A percentile compares a stretch with the other conserved stretches of the same genome.
These are phyloP conservation scores for Ophiocordyceps robertsii DNA, from an alignment of 2,329 filamentous ascomycete genomes.

Conservation along the genomic window DNA sequence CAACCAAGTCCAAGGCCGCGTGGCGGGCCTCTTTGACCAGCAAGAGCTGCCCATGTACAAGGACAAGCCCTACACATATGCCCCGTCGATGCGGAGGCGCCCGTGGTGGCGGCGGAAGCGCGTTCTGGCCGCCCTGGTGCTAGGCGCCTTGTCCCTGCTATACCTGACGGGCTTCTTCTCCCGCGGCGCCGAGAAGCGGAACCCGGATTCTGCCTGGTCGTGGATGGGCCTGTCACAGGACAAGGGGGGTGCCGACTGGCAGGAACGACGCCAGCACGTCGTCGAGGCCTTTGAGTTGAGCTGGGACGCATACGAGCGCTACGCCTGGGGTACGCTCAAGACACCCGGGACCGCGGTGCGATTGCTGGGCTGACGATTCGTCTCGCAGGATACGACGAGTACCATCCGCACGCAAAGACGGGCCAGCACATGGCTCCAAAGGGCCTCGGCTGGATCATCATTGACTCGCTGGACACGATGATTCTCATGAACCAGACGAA, in stretches of 20 bases:
- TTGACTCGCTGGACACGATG: constrained; percentile 89
- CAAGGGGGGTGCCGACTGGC: constrained; percentile 52
- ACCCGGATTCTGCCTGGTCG: constrained; percentile 33
- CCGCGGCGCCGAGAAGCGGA: constrained; percentile 14
- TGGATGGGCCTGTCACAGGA: constrained; percentile 42
- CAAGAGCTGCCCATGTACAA: constrained; percentile 82
- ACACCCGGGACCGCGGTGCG: constrained; percentile 7
- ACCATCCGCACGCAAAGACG: constrained; percentile 66
- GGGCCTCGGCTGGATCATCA: constrained; percentile 95
- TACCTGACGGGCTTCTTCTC: constrained; percentile 57
- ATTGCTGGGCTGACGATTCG: constrained; percentile 13
- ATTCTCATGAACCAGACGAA: constrained; percentile 97
- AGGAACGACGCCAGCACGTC: constrained; percentile 62
- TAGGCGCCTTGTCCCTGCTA: constrained; percentile 45
- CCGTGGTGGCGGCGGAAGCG: constrained; percentile 53
- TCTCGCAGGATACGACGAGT: constrained; percentile 63
- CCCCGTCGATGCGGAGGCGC: constrained; percentile 42
- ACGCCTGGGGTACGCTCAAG: constrained; percentile 73
- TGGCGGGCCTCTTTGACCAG: constrained; percentile 50
- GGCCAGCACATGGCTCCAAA: constrained; percentile 75
- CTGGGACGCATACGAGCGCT: constrained; percentile 83
- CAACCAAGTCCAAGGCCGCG: constrained; percentile 43
- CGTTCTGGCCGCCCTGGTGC: constrained; percentile 32
- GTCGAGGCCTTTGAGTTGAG: constrained; percentile 83
- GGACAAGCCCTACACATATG: constrained; percentile 82